A percentile compares a stretch with the other conserved stretches of the same genome.
Conservation (phyloP, 169 alveolate species). For the Cryptosporidium tyzzeri region DNA sequence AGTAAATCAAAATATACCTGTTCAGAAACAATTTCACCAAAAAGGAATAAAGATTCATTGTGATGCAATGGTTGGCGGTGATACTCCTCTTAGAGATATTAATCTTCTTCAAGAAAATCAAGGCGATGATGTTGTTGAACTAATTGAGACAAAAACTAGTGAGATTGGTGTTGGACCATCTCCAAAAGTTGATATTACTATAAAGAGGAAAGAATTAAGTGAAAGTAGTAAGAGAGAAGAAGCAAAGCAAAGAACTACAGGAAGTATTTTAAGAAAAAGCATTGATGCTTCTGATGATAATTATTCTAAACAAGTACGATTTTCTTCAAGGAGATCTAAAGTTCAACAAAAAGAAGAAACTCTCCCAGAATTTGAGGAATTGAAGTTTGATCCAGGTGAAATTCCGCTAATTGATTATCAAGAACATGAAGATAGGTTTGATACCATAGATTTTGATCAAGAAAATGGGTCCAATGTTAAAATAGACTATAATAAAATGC, state of each 20-base stretch:
- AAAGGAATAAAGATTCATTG: conserved; percentile 19
- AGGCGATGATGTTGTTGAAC: neutral
- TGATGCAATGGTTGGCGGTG: conserved; percentile 74
- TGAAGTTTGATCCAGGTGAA: conserved; percentile 63
- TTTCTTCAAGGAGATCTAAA: conserved; percentile 23
- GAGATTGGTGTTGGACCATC: conserved; percentile 76
- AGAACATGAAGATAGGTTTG: neutral
- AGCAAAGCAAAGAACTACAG: neutral
- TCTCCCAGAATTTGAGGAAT: conserved; percentile 24
- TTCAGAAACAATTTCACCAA: neutral
- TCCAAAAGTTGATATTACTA: conserved; percentile 1
- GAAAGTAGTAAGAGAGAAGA: neutral
- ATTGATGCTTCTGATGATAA: conserved; percentile 26
- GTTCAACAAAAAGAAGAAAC: neutral
- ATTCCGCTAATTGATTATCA: conserved; percentile 42
- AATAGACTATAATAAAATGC: conserved; percentile 25
- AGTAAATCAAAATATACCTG: neutral
- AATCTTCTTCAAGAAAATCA: neutral
- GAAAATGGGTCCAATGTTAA: neutral
- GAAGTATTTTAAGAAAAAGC: conserved; percentile 69
- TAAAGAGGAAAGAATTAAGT: neutral
- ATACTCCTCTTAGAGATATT: conserved; percentile 55
- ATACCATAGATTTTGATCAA: conserved; percentile 1
- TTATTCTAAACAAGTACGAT: conserved; percentile 57
- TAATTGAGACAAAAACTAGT: conserved; percentile 9